Evolutionary conservation across 306 rosid genomes (phyloP).

Genomic region (Biancaea sappan): DNA sequence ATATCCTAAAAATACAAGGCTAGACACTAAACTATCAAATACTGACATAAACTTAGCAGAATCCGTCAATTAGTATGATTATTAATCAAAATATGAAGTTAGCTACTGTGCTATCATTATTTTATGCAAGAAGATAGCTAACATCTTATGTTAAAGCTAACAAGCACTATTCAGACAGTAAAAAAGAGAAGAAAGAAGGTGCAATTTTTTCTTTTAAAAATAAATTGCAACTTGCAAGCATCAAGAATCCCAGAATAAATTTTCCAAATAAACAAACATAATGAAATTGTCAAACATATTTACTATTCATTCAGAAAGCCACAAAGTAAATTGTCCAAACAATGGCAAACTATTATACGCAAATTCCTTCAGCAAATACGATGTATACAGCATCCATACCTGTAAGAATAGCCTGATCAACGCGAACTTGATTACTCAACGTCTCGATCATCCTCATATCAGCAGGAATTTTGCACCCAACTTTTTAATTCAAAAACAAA

Average conservation of each 20-base stretch:
- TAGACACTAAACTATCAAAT: no score
- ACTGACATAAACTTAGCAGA: no score
- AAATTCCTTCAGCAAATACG: background rate
- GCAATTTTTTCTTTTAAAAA: background rate
- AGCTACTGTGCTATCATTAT: no score
- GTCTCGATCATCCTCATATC: slow-evolving; percentile 96
- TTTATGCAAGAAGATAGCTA: no score
- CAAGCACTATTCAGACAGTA: background rate
- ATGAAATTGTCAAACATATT: background rate
- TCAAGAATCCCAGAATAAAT: background rate
- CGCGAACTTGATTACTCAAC: slow-evolving; percentile 88
- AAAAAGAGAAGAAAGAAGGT: background rate
- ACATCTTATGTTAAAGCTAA: no score
- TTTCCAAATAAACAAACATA: background rate
- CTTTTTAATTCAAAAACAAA: slow-evolving; percentile 50
- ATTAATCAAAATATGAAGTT: no score
- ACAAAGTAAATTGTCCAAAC: background rate
- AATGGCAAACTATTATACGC: background rate
- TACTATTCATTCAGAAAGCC: background rate
- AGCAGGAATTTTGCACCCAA: slow-evolving; percentile 99
- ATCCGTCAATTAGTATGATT: no score
- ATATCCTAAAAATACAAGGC: no score
- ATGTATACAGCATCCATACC: slow-evolving; percentile 51
- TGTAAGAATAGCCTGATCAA: slow-evolving; percentile 98
- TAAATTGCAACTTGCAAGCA: background rate